Percentiles rank a stretch among this genome's conserved stretches.
phyloP scores from a whole-genome alignment of 2,329 filamentous ascomycete species.

The Paracorniculantispora psalliotae region DNA sequence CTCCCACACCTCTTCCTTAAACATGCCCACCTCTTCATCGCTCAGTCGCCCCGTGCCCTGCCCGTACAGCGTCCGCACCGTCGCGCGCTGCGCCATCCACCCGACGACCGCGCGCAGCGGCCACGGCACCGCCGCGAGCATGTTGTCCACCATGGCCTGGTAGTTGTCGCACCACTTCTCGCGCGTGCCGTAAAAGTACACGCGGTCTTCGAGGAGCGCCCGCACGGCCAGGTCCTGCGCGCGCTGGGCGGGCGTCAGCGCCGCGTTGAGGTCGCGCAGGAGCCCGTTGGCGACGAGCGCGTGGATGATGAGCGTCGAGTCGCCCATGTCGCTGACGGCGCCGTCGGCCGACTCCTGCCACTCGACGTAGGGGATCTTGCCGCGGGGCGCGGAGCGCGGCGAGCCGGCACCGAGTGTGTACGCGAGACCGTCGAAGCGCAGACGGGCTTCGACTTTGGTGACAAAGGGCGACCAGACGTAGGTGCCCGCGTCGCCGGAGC shows the following conservation, averaged over 20 bases:
- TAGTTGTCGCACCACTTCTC: constrained; percentile 59
- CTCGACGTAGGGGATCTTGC: constrained; percentile 56
- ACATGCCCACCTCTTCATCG: constrained; percentile 40
- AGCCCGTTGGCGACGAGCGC: constrained; percentile 26
- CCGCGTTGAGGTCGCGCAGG: constrained; percentile 44
- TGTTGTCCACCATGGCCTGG: constrained; percentile 49
- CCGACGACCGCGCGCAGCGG: constrained; percentile 48
- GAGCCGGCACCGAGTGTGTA: constrained; percentile 46
- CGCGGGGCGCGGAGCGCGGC: constrained; percentile 41
- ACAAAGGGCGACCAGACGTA: constrained; percentile 59
- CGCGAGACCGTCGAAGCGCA: constrained; percentile 46
- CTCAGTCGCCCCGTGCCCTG: constrained; percentile 52
- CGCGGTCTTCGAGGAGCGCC: constrained; percentile 54
- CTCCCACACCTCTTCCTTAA: constrained; percentile 50
- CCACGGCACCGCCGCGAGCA: constrained; percentile 46
- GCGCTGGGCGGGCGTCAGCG: constrained; percentile 32
- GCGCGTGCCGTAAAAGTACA: constrained; percentile 50
- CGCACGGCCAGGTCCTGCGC: constrained; percentile 48
- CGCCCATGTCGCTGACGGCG: constrained; percentile 32
- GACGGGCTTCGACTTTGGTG: constrained; percentile 56
- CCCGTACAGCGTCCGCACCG: constrained; percentile 41
- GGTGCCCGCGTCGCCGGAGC: constrained; percentile 33
- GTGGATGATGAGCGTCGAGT: constrained; percentile 52
- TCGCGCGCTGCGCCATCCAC: constrained; percentile 40
- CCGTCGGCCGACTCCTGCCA: not conserved